Base-by-base conservation (phyloP, 352 stramenopile species). In the Phytophthora hybrid region DNA sequence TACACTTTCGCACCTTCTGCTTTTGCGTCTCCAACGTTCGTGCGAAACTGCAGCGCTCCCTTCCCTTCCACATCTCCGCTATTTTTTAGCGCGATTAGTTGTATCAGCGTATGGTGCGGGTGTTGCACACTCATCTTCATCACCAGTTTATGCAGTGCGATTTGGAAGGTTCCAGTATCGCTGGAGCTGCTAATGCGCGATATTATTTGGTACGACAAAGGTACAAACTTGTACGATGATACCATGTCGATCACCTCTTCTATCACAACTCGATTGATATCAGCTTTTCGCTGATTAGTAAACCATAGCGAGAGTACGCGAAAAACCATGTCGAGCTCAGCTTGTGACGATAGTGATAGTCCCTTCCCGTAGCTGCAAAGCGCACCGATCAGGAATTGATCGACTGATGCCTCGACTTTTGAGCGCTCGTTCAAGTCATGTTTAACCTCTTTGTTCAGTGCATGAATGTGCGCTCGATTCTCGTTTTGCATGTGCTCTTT, bases 201-300 rank as follows among this genome's bases (percentile, higher is more conserved):
- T 61, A 99, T 98, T 23, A 99, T 95, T 84, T 99, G 98, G 75
- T 99, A 99, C 18, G 93, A 98, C 10, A 99, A 79, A 18, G 97
- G 96, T 29, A 99, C 91, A 68, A 99, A 98, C 71, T 98, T 98
- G 87, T 98, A 99, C 14, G 92, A 98, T 32, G 97, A 91, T 10
- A 99, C 94, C 37, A 78, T 69, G 4, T 90, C 76, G 23, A 94
- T 78, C 4, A 98, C 79, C 1, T 89, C 69, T 54, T 93, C 84
- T 46, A 90, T 84, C 23, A 99, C 85, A n/a, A 97, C 80, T 7
- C 82, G 63, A 63, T 98, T 96, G 11, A 97, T 91, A 46, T 85
- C 80, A 3, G 77, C 59, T 55, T 92, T 87, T 31, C 80, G 63
- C 37, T 89, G 90, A 66, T 98, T 98, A 58, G 83, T 90, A 65